A percentile compares a stretch with the other conserved stretches of the same genome.
Evolutionary conservation across 2,329 filamentous ascomycete genomes (phyloP).

Genomic region (Phaeoacremonium minimum): DNA sequence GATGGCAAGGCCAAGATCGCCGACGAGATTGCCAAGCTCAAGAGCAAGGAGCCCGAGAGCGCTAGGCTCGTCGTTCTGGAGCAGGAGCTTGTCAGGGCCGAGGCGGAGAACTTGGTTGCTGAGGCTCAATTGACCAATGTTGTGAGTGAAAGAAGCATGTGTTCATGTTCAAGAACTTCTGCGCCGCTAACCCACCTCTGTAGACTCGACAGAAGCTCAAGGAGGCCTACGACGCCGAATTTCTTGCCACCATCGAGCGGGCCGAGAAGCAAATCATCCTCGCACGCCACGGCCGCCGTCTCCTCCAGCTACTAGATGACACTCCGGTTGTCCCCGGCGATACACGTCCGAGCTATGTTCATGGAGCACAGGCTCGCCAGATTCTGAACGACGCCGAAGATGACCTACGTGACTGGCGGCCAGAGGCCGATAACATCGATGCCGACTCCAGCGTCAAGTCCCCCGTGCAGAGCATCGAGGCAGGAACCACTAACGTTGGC

Average conservation of each 20-base stretch:
- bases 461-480: neutral
- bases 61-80: slow-evolving; percentile 79
- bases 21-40: slow-evolving; percentile 88
- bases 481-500: neutral
- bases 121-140: slow-evolving; percentile 96
- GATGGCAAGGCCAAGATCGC: slow-evolving; percentile 83
- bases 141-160: too few relatives aligned
- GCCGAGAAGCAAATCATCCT: slow-evolving; percentile 96
- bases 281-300: slow-evolving; percentile 81
- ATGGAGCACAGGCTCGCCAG: slow-evolving; percentile 67
- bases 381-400: slow-evolving; percentile 91
- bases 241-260: slow-evolving; percentile 87
- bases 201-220: slow-evolving; percentile 95
- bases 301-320: slow-evolving; percentile 84
- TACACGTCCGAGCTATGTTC: slow-evolving; percentile 61
- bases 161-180: neutral
- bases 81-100: slow-evolving; percentile 92
- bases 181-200: neutral
- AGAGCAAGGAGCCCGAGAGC: slow-evolving; percentile 86
- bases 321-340: slow-evolving; percentile 87
- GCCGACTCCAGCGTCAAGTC: slow-evolving; percentile 1
- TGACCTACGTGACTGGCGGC: slow-evolving; percentile 73
- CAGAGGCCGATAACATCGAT: slow-evolving; percentile 29
- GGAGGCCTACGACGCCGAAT: slow-evolving; percentile 86
- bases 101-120: slow-evolving; percentile 92